Percentiles rank a stretch among this genome's conserved stretches.
Conservation (phyloP, 1,139 yeast genomes). For the Sugiyamaella castrensis region DNA sequence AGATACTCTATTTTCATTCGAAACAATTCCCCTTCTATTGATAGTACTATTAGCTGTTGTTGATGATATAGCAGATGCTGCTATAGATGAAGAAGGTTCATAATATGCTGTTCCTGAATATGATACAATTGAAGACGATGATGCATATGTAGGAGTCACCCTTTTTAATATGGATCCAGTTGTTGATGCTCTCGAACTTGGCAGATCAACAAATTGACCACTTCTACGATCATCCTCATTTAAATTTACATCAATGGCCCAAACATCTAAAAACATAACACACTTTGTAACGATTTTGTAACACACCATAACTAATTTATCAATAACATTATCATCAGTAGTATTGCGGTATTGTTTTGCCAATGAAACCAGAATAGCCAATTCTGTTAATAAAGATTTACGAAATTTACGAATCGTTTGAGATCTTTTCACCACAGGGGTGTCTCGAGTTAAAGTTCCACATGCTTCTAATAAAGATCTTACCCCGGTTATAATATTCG, state of each 20-base stretch:
- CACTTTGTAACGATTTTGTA: constrained; percentile 75
- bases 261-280: constrained; percentile 64
- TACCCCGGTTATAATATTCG: constrained; percentile 79
- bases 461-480: constrained; percentile 70
- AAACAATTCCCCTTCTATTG: background rate
- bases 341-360: constrained; percentile 83
- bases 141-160: constrained; percentile 8
- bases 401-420: constrained; percentile 71
- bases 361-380: constrained; percentile 83
- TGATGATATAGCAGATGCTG: background rate
- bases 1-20: constrained; percentile 29
- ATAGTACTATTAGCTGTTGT: background rate
- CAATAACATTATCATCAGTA: constrained; percentile 60
- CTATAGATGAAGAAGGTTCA: constrained; percentile 1
- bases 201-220: background rate
- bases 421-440: constrained; percentile 67
- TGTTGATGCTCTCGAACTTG: background rate
- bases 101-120: too few relatives aligned
- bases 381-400: constrained; percentile 79
- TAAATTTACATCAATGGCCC: constrained; percentile 48
- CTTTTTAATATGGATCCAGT: constrained; percentile 2
- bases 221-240: constrained; percentile 45
- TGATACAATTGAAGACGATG: constrained; percentile 9
- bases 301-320: constrained; percentile 66
- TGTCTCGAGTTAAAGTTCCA: constrained; percentile 80